Evolutionary conservation across 108 stramenopile genomes (phyloP), one percentile per base, ranked within the genome.

Genomic region (Conticribra weissflogii): DNA sequence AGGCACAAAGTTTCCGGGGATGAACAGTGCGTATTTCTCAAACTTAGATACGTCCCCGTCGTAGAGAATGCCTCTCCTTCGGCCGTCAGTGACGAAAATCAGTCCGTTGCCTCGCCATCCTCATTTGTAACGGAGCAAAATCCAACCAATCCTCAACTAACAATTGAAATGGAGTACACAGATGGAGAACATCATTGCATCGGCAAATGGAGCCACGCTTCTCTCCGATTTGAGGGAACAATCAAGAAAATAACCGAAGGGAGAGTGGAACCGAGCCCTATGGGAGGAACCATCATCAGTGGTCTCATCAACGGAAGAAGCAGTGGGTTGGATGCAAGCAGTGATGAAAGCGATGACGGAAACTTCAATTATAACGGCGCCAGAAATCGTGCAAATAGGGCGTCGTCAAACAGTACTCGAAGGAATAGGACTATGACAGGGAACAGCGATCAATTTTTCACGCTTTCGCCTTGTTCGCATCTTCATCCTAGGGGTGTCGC

Each of bases 391-490:
- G n/a, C n/a, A n/a, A n/a, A n/a, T n/a, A n/a, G n/a, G n/a, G n/a
- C n/a, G n/a, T n/a, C n/a, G n/a, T n/a, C n/a, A n/a, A n/a, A n/a
- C n/a, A n/a, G n/a, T n/a, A n/a, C n/a, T n/a, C n/a, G n/a, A n/a
- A n/a, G n/a, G n/a, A n/a, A n/a, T n/a, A n/a, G n/a, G n/a, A n/a
- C n/a, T n/a, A n/a, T n/a, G n/a, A 70, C 50, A 27, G 0, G 27
- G 22, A 29, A 30, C 24, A 23, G 24, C 47, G 22, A 21, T 16
- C 65, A 60, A n/a, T 48, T 33, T 5, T 78, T 78, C 52, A 66
- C 68, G 9, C 51, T 78, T 0, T 78, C 77, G 12, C 77, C 77
- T 17, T 63, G 64, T 44, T 70, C 77, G n/a, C 77, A 78, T 34
- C 31, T 53, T 19, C 64, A 71, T 47, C 77, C 77, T 24, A 63